phyloP scores from a whole-genome alignment of 495 filamentous ascomycete species.

The Penicillium maclennaniae region DNA sequence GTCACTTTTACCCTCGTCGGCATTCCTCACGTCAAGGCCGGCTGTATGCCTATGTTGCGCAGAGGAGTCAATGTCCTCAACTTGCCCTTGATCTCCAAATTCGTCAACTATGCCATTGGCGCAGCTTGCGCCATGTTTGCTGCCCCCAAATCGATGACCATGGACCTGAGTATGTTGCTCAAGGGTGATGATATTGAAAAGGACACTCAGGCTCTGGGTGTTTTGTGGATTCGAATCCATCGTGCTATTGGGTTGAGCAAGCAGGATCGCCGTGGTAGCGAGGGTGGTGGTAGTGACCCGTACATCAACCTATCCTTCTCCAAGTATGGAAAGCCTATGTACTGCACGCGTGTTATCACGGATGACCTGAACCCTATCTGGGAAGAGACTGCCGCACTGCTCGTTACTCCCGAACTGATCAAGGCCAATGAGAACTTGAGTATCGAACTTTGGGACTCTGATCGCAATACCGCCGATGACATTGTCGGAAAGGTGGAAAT shows the following conservation, averaged over 20 bases:
- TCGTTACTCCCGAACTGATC: conserved; percentile 83
- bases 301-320: conserved; percentile 75
- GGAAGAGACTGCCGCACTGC: conserved; percentile 81
- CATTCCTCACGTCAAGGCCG: conserved; percentile 79
- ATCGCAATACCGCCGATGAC: conserved; percentile 83
- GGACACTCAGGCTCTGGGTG: conserved; percentile 76
- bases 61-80: conserved; percentile 89
- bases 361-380: conserved; percentile 94
- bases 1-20: conserved; percentile 93
- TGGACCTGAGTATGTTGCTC: conserved; percentile 86
- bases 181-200: conserved; percentile 88
- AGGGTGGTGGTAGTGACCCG: conserved; percentile 89
- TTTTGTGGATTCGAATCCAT: conserved; percentile 89
- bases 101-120: conserved; percentile 93
- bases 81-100: conserved; percentile 87
- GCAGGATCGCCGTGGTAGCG: conserved; percentile 77
- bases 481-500: conserved; percentile 92
- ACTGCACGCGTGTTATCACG: conserved; percentile 90
- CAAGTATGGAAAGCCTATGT: conserved; percentile 97
- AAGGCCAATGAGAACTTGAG: conserved; percentile 90
- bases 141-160: conserved; percentile 91
- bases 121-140: conserved; percentile 87
- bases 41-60: conserved; percentile 88
- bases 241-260: conserved; percentile 83
- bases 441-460: conserved; percentile 94